Evolutionary conservation across 2,329 filamentous ascomycete genomes (phyloP).

Genomic region (Thyridium curvatum): DNA sequence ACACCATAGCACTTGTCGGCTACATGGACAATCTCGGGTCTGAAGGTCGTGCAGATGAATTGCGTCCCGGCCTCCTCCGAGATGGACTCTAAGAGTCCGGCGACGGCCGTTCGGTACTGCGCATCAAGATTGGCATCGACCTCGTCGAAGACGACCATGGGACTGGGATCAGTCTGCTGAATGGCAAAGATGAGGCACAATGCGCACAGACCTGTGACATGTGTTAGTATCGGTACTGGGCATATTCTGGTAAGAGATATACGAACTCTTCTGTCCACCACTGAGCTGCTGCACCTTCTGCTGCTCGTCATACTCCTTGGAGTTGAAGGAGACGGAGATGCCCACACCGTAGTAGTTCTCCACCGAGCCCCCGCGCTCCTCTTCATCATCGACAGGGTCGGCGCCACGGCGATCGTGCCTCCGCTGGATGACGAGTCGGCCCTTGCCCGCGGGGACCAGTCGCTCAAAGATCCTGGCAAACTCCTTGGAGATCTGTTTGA

Average conservation of each 20-base stretch:
- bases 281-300: conserved; percentile 96
- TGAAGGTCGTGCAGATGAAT: conserved; percentile 98
- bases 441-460: conserved; percentile 88
- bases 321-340: conserved; percentile 98
- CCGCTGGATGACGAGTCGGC: conserved; percentile 86
- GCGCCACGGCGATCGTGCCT: conserved; percentile 66
- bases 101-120: conserved; percentile 94
- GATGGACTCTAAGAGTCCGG: conserved; percentile 76
- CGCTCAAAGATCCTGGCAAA: conserved; percentile 92
- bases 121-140: conserved; percentile 98
- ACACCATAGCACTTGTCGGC: conserved; percentile 98
- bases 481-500: conserved; percentile 93
- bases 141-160: conserved; percentile 98
- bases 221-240: conserved; percentile 12
- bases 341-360: conserved; percentile 96
- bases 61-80: conserved; percentile 62
- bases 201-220: conserved; percentile 66
- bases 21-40: conserved; percentile 90
- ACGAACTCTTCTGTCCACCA: conserved; percentile 92
- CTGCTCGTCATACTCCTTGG: conserved; percentile 89
- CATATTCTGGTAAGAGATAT: not conserved
- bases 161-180: conserved; percentile 92
- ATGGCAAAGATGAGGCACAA: conserved; percentile 99
- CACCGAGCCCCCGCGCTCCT: conserved; percentile 63
- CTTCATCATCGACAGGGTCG: conserved; percentile 60